Evolutionary conservation across 1,284 basidiomycete genomes (phyloP).

Genomic region (Rhodotorula sp.): DNA sequence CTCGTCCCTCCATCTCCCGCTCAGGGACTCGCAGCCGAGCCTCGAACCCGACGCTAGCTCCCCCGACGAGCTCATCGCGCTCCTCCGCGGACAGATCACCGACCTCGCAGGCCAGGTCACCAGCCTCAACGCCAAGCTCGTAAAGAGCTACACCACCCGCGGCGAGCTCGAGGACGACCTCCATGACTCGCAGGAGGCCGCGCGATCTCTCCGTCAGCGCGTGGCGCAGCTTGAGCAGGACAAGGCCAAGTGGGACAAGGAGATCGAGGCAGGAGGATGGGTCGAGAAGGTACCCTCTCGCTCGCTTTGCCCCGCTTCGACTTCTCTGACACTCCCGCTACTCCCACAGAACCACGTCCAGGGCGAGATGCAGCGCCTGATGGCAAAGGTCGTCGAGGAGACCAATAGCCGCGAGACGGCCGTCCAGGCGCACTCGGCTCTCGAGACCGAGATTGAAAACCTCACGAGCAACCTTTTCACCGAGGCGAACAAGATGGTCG

Average conservation of each 20-base stretch:
- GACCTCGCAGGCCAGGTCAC: constrained; percentile 87
- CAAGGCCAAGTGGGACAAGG: constrained; percentile 54
- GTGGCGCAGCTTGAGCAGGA: constrained; percentile 65
- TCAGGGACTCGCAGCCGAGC: background rate
- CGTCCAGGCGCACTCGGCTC: constrained; percentile 72
- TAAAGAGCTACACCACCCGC: constrained; percentile 84
- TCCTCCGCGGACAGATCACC: constrained; percentile 75
- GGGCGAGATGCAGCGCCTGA: constrained; percentile 85
- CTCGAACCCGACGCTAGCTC: constrained; percentile 10
- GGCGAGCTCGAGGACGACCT: constrained; percentile 91
- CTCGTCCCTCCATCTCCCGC: constrained; percentile 8
- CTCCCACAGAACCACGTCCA: constrained; percentile 73
- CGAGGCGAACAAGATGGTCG: constrained; percentile 62
- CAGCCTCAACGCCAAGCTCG: constrained; percentile 87
- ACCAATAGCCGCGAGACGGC: constrained; percentile 87
- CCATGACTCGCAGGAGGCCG: constrained; percentile 57
- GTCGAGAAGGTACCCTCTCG: constrained; percentile 64
- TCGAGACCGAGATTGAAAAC: constrained; percentile 80
- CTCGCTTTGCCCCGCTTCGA: background rate
- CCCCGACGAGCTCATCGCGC: constrained; percentile 62
- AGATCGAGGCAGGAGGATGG: constrained; percentile 70
- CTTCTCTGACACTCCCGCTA: background rate
- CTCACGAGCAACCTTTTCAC: constrained; percentile 70
- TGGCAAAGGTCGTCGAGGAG: constrained; percentile 92
- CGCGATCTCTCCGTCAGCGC: constrained; percentile 52